Percentiles rank a stretch among this genome's conserved stretches.
These are phyloP conservation scores for Chlamydomonas reinhardtii DNA, from an alignment of 163 green algal species.

Conservation along the genomic window DNA sequence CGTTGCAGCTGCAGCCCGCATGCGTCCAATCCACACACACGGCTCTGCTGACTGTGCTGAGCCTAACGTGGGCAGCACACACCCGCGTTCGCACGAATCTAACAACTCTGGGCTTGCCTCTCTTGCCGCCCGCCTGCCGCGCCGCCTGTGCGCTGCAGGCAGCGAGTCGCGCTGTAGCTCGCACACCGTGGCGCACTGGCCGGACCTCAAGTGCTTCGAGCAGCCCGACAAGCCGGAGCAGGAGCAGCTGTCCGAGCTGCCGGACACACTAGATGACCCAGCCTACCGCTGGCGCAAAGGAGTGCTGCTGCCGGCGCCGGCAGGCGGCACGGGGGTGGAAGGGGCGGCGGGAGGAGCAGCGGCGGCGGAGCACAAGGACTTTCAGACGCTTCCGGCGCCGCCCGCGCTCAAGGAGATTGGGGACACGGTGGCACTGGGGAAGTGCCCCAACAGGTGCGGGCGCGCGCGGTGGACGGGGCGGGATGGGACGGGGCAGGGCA, in stretches of 20 bases:
- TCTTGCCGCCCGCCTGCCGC: no score
- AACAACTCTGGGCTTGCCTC: no score
- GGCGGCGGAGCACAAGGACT: not conserved
- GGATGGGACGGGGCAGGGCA: not conserved
- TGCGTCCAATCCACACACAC: no score
- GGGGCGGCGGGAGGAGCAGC: not conserved
- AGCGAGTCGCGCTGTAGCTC: not conserved
- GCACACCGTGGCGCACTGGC: slow-evolving; percentile 20
- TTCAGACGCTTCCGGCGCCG: not conserved
- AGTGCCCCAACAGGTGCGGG: slow-evolving; percentile 7
- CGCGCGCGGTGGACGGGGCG: not conserved
- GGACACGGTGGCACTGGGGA: not conserved
- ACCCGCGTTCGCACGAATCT: no score
- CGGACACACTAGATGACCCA: slow-evolving; percentile 1
- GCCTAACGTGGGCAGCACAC: no score
- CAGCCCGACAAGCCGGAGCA: not conserved
- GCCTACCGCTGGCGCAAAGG: not conserved
- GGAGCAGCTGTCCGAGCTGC: slow-evolving; percentile 35
- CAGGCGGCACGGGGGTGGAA: no score
- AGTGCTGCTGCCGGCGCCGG: not conserved
- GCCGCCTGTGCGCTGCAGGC: no score
- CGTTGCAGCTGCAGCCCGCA: no score
- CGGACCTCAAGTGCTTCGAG: slow-evolving; percentile 33
- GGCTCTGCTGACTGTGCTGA: no score
- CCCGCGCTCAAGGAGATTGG: not conserved